Base-by-base conservation (phyloP, 2,329 filamentous ascomycete genomes). In the Diplocarpon rosae region DNA sequence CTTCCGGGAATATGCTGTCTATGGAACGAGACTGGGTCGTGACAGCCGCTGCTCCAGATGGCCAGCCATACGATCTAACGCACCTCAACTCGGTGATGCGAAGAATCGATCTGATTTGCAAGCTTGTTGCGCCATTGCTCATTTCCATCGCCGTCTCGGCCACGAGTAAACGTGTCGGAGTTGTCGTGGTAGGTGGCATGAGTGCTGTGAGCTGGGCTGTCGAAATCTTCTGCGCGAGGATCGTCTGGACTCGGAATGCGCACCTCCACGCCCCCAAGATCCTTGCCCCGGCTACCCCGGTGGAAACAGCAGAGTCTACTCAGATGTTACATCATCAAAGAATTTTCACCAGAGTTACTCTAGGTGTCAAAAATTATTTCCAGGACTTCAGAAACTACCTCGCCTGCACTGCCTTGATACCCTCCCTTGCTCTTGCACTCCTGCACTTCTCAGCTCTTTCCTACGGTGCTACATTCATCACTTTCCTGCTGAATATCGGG, bases 51-150 rank as follows among this genome's bases (percentile, higher is more conserved):
- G 56, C 60, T 28, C 56, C 61, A 1, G 46, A 53, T 35, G 60
- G 60, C 0, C 45, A 54, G 12, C 47, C 56, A 5, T 66, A 67
- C 44, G 63, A 67, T 39, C 55, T 68, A 27, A 67, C 66, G 1
- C 61, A 56, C 45, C 48, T 76, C 2, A 76, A 76, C 53, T 66
- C 73, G 1, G 65, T 66, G 9, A 76, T 77, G 72, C 63, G 73
- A 43, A 64, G 72, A 7, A 76, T 78, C 48, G 74, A 78, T 50
- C 64, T 78, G 3, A 64, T 70, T 35, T 77, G 73, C 63, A 78
- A 77, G 55, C 66, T 77, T 12, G 46, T 73, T 27, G 69, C 69
- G 0, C 74, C 74, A 1, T 63, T 76, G 6, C 57, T 70, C 7
- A 70, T 75, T 16, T 71, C 72, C 0, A 42, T 69, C 6, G 52